Evolutionary conservation across 257 asterid species (phyloP).

Genomic region (Nicotiana sylvestris): DNA sequence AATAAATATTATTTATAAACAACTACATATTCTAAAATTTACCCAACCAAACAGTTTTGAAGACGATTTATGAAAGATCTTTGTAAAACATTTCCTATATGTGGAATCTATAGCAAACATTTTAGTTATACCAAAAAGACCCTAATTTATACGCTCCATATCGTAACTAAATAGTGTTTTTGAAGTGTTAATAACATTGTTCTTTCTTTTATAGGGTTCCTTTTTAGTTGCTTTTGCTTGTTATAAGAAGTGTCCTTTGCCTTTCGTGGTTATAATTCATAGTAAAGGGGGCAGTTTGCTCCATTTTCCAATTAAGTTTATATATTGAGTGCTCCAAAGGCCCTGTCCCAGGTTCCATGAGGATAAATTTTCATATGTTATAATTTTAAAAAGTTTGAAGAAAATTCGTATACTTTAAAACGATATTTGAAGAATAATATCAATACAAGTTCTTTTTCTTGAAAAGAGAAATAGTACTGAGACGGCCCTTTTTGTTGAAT

Average conservation of each 20-base stretch:
- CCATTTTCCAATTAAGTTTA: neutral
- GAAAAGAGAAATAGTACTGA: neutral
- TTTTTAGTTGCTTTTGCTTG: neutral
- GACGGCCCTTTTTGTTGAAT: neutral
- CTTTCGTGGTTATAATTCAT: neutral
- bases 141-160: neutral
- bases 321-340: neutral
- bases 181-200: neutral
- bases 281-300: neutral
- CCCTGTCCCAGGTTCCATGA: neutral
- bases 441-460: neutral
- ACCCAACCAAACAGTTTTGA: neutral
- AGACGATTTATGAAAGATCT: neutral
- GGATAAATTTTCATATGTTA: neutral
- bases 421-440: neutral
- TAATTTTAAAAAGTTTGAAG: neutral
- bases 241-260: neutral
- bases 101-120: neutral
- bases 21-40: neutral
- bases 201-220: neutral
- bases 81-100: neutral
- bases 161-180: neutral
- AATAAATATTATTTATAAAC: neutral
- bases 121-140: neutral
- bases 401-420: neutral